Evolutionary conservation across 208 protist genomes (phyloP), one percentile per base, ranked within the genome.

Genomic region (Angomonas deanei): DNA sequence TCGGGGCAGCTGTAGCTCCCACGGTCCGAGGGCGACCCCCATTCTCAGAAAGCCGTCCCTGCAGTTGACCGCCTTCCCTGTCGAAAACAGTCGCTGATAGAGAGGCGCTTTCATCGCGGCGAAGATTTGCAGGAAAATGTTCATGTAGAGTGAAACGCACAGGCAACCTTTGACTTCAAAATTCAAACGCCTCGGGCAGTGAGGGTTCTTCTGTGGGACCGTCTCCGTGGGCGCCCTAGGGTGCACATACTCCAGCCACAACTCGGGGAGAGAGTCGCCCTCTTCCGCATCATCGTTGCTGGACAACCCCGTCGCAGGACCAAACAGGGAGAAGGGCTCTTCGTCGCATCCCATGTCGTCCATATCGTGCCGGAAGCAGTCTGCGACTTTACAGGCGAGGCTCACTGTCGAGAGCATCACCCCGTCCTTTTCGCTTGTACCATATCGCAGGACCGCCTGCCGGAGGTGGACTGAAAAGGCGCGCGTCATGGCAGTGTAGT

Each of bases 91-190:
- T 0, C 55, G 55, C 34, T 60, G 31, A 38, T 60, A 60, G 21
- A 60, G 55, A 15, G 55, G 55, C 32, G 32, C 36, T 1, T 39
- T 33, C 28, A 60, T n/a, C 3, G 55, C 55, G 3, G 55, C 26
- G 26, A 60, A 17, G 19, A 46, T 39, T 19, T 60, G 55, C 3
- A 60, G 55, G 27, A 32, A 60, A 28, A 60, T 47, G 3, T 33
- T 33, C 1, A 48, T 8, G 31, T 60, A 60, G 17, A 60, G 23
- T 10, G 55, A 60, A 27, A 60, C 55, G 23, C 34, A 26, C 46
- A 60, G 19, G 31, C 28, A 2, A 19, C 55, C 33, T 28, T n/a
- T 39, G 30, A 48, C 55, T 26, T 60, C 11, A 60, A 28, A 21
- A 19, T 23, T 4, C 23, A 50, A 50, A 8, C 23, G 4, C 15